Evolutionary conservation across 345 rosid species (phyloP).

Genomic region (Lumnitzera littorea): DNA sequence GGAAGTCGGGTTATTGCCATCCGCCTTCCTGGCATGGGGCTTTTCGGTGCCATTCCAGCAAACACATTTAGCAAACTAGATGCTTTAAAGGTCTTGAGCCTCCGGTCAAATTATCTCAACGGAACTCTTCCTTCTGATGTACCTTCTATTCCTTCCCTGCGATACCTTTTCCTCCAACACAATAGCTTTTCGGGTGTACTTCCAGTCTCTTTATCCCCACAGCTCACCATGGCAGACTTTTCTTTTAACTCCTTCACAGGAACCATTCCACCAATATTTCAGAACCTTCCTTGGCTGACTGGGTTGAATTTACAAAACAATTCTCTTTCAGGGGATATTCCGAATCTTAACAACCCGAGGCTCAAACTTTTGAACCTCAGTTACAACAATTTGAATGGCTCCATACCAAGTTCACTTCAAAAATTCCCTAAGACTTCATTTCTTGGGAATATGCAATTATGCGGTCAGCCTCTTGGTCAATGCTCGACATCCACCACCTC

Average conservation of each 20-base stretch:
- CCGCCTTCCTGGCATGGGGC: slow-evolving; percentile 67
- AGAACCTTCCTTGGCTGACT: slow-evolving; percentile 33
- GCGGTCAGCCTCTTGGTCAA: slow-evolving; percentile 45
- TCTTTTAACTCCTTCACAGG: slow-evolving; percentile 64
- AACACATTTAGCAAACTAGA: slow-evolving; percentile 46
- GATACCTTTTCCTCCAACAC: slow-evolving; percentile 47
- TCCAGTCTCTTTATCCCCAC: slow-evolving; percentile 27
- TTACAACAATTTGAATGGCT: slow-evolving; percentile 51
- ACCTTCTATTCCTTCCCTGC: slow-evolving; percentile 49
- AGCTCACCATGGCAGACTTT: slow-evolving; percentile 49
- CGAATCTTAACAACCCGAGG: slow-evolving; percentile 36
- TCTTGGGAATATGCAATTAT: slow-evolving; percentile 51
- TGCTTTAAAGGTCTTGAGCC: slow-evolving; percentile 54
- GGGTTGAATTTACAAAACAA: slow-evolving; percentile 46
- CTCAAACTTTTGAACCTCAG: slow-evolving; percentile 51
- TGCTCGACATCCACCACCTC: slow-evolving; percentile 26
- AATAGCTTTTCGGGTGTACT: slow-evolving; percentile 56
- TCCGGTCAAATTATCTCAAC: slow-evolving; percentile 56
- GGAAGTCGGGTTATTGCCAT: slow-evolving; percentile 35
- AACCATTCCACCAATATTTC: slow-evolving; percentile 26
- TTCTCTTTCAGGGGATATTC: slow-evolving; percentile 43
- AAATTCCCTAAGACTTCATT: slow-evolving; percentile 41
- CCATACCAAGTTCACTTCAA: slow-evolving; percentile 47
- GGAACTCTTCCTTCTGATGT: slow-evolving; percentile 65
- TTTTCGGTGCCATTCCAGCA: slow-evolving; percentile 49